Conservation (phyloP, 2,329 filamentous ascomycete genomes). For the Aspergillus sp. region DNA sequence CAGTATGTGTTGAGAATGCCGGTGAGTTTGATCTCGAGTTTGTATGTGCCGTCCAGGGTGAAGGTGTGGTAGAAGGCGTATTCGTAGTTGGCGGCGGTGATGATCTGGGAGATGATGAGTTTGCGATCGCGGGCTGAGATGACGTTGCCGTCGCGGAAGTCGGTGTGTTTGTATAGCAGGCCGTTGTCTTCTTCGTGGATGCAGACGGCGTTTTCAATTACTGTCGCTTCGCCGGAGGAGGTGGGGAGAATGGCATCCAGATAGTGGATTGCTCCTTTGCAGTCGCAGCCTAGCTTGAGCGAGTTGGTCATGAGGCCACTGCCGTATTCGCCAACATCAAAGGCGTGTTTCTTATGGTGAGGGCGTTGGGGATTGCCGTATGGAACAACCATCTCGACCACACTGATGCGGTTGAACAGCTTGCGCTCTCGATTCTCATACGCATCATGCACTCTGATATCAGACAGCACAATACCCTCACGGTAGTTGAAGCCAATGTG, state of each 20-base stretch:
- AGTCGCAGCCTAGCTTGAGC: slow-evolving; percentile 23
- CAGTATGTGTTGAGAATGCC: slow-evolving; percentile 88
- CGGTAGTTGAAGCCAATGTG: slow-evolving; percentile 47
- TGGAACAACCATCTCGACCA: slow-evolving; percentile 25
- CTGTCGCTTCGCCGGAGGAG: slow-evolving; percentile 15
- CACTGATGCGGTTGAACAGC: slow-evolving; percentile 25
- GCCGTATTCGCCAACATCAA: slow-evolving; percentile 24
- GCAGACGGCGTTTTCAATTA: slow-evolving; percentile 18
- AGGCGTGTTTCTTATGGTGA: slow-evolving; percentile 25
- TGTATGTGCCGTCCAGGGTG: slow-evolving; percentile 83
- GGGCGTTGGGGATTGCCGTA: slow-evolving; percentile 22
- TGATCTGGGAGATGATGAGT: slow-evolving; percentile 81
- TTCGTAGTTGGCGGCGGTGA: slow-evolving; percentile 92
- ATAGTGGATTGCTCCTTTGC: slow-evolving; percentile 24
- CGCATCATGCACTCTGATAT: slow-evolving; percentile 28
- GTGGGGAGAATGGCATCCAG: slow-evolving; percentile 23
- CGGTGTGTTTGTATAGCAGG: slow-evolving; percentile 65
- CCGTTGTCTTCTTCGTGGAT: slow-evolving; percentile 28
- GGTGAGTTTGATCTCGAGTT: slow-evolving; percentile 83
- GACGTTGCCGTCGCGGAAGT: slow-evolving; percentile 81
- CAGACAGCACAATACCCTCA: slow-evolving; percentile 54
- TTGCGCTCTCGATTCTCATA: slow-evolving; percentile 24
- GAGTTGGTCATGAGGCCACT: slow-evolving; percentile 24
- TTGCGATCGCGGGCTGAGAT: slow-evolving; percentile 82
- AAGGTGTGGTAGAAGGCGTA: slow-evolving; percentile 83